Evolutionary conservation across 225 moss, liverwort and hornwort species (phyloP).

Genomic region (Pseudoscleropodium purum): DNA sequence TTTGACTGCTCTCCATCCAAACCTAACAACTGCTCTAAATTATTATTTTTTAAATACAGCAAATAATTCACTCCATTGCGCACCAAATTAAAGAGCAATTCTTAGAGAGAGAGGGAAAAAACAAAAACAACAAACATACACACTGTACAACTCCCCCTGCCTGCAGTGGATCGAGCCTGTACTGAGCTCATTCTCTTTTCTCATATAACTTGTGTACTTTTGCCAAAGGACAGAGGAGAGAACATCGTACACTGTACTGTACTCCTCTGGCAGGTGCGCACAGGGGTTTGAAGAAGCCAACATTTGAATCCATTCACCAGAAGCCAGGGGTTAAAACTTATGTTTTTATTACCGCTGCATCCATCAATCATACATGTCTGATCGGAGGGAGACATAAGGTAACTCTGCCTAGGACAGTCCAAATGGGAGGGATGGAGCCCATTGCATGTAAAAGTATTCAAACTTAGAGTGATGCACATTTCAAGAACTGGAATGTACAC

Average conservation of each 20-base stretch:
- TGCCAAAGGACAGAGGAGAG: neutral
- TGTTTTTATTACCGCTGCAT: too few species aligned
- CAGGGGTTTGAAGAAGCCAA: neutral
- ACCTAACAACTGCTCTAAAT: neutral
- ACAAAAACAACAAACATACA: neutral
- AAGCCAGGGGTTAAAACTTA: too few species aligned
- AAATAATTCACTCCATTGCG: neutral
- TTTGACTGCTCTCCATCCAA: neutral
- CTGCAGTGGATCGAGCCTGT: neutral
- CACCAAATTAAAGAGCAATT: neutral
- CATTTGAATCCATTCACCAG: conserved; percentile 2
- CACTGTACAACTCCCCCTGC: neutral
- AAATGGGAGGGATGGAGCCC: too few species aligned
- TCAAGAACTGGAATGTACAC: too few species aligned
- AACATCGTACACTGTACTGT: neutral
- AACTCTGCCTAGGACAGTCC: too few species aligned
- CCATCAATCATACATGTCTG: neutral
- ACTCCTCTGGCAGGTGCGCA: neutral
- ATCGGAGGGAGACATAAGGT: neutral
- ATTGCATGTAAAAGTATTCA: too few species aligned
- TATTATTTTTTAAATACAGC: too few species aligned
- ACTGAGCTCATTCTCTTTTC: neutral
- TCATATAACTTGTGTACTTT: neutral
- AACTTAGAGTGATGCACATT: too few species aligned
- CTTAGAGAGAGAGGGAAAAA: neutral